Evolutionary conservation across 2,329 filamentous ascomycete genomes (phyloP).

Genomic region (Fusarium begoniae): DNA sequence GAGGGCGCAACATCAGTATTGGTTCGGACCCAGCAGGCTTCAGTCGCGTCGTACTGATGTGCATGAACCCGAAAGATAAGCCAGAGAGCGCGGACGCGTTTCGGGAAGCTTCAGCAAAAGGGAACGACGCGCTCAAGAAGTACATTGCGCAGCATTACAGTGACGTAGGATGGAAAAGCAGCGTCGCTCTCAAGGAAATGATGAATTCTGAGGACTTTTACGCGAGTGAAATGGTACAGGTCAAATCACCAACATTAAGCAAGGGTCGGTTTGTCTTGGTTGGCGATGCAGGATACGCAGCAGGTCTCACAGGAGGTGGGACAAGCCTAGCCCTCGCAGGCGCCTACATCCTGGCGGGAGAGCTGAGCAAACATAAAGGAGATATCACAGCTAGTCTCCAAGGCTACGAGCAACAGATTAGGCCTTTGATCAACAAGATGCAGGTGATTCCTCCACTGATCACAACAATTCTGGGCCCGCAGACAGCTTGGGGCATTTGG

Average conservation of each 20-base stretch:
- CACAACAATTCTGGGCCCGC: conserved; percentile 52
- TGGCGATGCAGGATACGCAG: conserved; percentile 61
- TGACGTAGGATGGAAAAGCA: conserved; percentile 57
- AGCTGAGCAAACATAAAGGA: conserved; percentile 44
- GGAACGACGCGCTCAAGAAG: conserved; percentile 44
- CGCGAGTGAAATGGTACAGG: conserved; percentile 53
- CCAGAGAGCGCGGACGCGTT: conserved; percentile 46
- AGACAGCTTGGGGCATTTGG: conserved; percentile 56
- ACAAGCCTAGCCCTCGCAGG: conserved; percentile 56
- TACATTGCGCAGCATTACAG: conserved; percentile 51
- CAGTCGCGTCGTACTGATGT: conserved; percentile 49
- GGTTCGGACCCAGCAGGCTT: conserved; percentile 46
- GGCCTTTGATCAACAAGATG: conserved; percentile 52
- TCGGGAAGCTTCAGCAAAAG: conserved; percentile 49
- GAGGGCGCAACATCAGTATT: conserved; percentile 50
- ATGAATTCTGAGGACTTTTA: conserved; percentile 55
- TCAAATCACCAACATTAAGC: conserved; percentile 52
- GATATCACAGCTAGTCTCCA: conserved; percentile 46
- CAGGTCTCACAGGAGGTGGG: conserved; percentile 57
- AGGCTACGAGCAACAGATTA: conserved; percentile 53
- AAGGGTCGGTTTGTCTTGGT: conserved; percentile 57
- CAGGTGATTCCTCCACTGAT: conserved; percentile 47
- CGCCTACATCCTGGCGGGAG: conserved; percentile 62
- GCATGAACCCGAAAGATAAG: conserved; percentile 44
- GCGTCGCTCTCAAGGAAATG: conserved; percentile 49